Base-by-base conservation (phyloP, 169 alveolate species). In the Cryptosporidium baileyi region DNA sequence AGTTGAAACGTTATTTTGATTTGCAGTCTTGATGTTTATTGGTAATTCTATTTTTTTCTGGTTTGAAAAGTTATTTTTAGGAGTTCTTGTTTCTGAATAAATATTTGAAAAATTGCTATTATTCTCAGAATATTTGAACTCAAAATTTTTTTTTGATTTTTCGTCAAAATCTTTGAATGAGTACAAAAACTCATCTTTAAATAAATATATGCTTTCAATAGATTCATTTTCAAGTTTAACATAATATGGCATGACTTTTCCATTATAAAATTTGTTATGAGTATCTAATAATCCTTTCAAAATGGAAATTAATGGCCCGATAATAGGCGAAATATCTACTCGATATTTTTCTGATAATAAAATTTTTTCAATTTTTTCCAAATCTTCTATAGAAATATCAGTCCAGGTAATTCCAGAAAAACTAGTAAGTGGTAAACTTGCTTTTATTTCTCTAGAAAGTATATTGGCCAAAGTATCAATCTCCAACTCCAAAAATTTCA, bases 191-290 rank as follows among this genome's bases (percentile, higher is more conserved):
- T 15, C 38, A 11, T 63, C 81, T 3, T 65, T 44, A 44, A 17
- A 45, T 44, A 45, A n/a, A 4, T 57, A 28, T 19, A 36, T 3
- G 36, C 24, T 19, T 32, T 74, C 9, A 17, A 19, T 15, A 65
- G 5, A 22, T 26, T 30, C 40, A 9, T 22, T 36, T 61, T 36
- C 26, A 22, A 74, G 54, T 38, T 57, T 51, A 22, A 57, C 67
- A 74, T 54, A 74, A 54, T 52, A 74, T 13, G 85, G 85, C 85
- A 74, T 74, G 6, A 28, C 52, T 26, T 74, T 74, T 30, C 85
- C 85, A 15, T 41, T 57, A 19, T 51, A 54, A 38, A 54, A 74
- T 40, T 74, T 51, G 15, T 54, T 41, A 13, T 8, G 85, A 15
- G 85, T 74, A 24, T 74, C 85, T 51, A 74, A 57, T 17, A 74